phyloP scores from a whole-genome alignment of 2,329 filamentous ascomycete species.

The Fusarium pilosicola region DNA sequence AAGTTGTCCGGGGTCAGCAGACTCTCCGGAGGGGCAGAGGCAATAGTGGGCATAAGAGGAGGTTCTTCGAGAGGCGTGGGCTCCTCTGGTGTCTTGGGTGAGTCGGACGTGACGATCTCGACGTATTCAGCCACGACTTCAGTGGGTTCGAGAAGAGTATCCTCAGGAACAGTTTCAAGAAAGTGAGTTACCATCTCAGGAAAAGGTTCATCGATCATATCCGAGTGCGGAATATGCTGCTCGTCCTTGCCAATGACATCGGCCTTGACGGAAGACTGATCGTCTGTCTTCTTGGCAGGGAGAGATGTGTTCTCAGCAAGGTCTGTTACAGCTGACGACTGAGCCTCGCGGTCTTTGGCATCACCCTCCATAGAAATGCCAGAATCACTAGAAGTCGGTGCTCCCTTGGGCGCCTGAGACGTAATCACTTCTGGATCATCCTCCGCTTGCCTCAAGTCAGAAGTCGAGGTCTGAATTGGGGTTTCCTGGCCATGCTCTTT shows the following conservation, averaged over 20 bases:
- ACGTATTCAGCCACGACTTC: conserved; percentile 5
- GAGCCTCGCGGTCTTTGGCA: conserved; percentile 21
- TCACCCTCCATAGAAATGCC: conserved; percentile 36
- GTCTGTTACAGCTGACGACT: conserved; percentile 4
- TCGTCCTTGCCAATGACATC: neutral
- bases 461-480: neutral
- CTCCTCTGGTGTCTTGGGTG: neutral
- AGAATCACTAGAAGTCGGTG: conserved; percentile 34
- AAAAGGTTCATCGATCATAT: neutral
- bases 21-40: conserved; percentile 33
- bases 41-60: conserved; percentile 17
- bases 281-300: neutral
- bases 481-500: neutral
- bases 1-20: conserved; percentile 25
- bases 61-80: conserved; percentile 5
- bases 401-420: neutral
- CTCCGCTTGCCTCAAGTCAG: neutral
- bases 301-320: neutral
- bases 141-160: conserved; percentile 25
- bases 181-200: conserved; percentile 20
- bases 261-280: neutral
- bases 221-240: conserved; percentile 8
- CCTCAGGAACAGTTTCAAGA: conserved; percentile 39
- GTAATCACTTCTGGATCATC: neutral
- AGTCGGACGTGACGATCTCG: conserved; percentile 6